These are phyloP conservation scores for Neurospora africana DNA, from an alignment of 495 filamentous ascomycete genomes.

Conservation along the genomic window DNA sequence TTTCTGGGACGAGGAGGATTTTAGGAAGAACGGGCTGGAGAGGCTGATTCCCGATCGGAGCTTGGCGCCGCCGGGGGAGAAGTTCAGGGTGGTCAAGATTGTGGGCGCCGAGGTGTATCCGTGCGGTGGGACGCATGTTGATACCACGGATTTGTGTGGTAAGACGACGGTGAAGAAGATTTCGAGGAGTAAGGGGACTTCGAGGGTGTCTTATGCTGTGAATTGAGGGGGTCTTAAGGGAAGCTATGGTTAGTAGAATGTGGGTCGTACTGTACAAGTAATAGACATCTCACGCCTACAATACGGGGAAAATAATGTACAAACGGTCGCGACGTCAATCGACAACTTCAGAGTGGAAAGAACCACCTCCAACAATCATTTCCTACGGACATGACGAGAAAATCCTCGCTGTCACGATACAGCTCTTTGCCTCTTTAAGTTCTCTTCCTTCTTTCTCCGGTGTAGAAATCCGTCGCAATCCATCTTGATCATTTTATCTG, in stretches of 20 bases:
- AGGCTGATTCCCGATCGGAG: conserved; percentile 39
- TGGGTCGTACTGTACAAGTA: not conserved
- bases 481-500: not conserved
- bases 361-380: not conserved
- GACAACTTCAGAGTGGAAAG: not conserved
- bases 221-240: not conserved
- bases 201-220: conserved; percentile 43
- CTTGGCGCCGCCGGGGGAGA: conserved; percentile 33
- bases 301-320: not conserved
- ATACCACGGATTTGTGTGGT: conserved; percentile 40
- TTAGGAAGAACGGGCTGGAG: conserved; percentile 31
- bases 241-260: not conserved
- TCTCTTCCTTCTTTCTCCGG: not conserved
- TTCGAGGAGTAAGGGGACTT: conserved; percentile 44
- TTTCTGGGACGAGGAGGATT: conserved; percentile 49
- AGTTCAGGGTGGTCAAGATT: conserved; percentile 45
- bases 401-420: not conserved
- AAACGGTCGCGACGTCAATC: not conserved
- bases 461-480: not conserved
- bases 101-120: conserved; percentile 50
- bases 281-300: not conserved
- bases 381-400: not conserved
- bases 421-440: not conserved
- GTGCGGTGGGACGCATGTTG: conserved; percentile 57
- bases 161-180: conserved; percentile 50